Percentiles rank a stretch among this genome's conserved stretches.
Conservation (phyloP, 495 filamentous ascomycete genomes). For the Hypoxylon fragiforme region DNA sequence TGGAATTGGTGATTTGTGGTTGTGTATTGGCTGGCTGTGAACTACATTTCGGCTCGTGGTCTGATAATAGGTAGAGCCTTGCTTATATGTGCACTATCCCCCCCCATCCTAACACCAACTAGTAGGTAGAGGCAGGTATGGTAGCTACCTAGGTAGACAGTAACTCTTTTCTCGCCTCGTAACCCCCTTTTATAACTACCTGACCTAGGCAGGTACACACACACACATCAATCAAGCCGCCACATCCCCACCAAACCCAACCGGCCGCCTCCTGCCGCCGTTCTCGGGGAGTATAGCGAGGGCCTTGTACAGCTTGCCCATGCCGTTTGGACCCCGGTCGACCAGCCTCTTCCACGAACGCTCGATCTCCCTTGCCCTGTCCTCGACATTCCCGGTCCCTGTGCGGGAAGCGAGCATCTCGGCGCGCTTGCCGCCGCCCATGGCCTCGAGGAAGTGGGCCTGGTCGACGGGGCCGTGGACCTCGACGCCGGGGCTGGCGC, state of each 20-base stretch:
- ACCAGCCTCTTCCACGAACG: slow-evolving; percentile 76
- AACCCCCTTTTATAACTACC: no score
- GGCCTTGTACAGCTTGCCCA: slow-evolving; percentile 94
- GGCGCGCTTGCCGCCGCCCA: slow-evolving; percentile 83
- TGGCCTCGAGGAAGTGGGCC: slow-evolving; percentile 69
- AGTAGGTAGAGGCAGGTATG: no score
- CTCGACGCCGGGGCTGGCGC: slow-evolving; percentile 76
- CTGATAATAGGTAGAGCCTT: no score
- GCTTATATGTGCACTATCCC: no score
- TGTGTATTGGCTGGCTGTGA: no score
- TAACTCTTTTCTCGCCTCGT: no score
- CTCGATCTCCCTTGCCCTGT: slow-evolving; percentile 64
- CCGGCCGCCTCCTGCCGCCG: slow-evolving; percentile 70
- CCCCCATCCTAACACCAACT: no score
- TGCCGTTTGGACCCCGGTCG: slow-evolving; percentile 74
- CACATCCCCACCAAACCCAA: slow-evolving; percentile 89
- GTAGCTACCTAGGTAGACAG: no score
- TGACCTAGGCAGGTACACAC: no score
- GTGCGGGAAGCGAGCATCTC: slow-evolving; percentile 58
- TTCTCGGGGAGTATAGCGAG: slow-evolving; percentile 87
- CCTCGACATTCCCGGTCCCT: slow-evolving; percentile 39
- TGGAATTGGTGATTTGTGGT: no score
- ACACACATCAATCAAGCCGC: slow-evolving; percentile 16
- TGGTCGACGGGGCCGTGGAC: slow-evolving; percentile 93
- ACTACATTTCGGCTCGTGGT: no score